Evolutionary conservation across 1,284 basidiomycete genomes (phyloP).

Genomic region (Sutorius eximius): DNA sequence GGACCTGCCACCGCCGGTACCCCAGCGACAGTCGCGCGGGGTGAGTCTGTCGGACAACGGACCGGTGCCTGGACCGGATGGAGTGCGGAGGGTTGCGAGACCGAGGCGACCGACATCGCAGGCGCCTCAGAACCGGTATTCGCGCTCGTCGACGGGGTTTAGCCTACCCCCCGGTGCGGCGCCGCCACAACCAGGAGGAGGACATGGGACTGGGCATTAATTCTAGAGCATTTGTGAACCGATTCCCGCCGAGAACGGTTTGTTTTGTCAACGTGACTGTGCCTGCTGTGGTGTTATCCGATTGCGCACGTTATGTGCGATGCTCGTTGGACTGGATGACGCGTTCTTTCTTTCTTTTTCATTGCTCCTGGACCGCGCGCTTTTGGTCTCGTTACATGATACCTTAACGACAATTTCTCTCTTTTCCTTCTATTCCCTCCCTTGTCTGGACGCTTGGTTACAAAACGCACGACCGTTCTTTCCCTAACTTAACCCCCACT

Average conservation of each 20-base stretch:
- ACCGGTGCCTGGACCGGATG: constrained; percentile 73
- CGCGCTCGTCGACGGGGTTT: constrained; percentile 53
- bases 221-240: not conserved
- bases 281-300: constrained; percentile 3
- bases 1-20: constrained; percentile 34
- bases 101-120: constrained; percentile 60
- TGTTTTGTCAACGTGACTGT: not conserved
- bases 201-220: constrained; percentile 21
- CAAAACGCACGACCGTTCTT: not conserved
- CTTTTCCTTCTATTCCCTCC: not conserved
- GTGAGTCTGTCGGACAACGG: constrained; percentile 77
- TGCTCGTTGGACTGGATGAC: constrained; percentile 16
- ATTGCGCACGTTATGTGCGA: constrained; percentile 7
- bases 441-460: constrained; percentile 9
- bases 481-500: constrained; percentile 9
- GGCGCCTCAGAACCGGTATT: constrained; percentile 69
- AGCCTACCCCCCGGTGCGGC: constrained; percentile 74
- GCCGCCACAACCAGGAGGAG: constrained; percentile 50
- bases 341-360: not conserved
- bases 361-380: constrained; percentile 1
- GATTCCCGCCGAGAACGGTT: constrained; percentile 4
- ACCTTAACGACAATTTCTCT: constrained; percentile 8
- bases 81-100: constrained; percentile 69
- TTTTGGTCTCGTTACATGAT: constrained; percentile 6
- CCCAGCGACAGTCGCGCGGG: constrained; percentile 49